phyloP scores from a whole-genome alignment of 1,284 basidiomycete species.

The Leucoagaricus sp. region DNA sequence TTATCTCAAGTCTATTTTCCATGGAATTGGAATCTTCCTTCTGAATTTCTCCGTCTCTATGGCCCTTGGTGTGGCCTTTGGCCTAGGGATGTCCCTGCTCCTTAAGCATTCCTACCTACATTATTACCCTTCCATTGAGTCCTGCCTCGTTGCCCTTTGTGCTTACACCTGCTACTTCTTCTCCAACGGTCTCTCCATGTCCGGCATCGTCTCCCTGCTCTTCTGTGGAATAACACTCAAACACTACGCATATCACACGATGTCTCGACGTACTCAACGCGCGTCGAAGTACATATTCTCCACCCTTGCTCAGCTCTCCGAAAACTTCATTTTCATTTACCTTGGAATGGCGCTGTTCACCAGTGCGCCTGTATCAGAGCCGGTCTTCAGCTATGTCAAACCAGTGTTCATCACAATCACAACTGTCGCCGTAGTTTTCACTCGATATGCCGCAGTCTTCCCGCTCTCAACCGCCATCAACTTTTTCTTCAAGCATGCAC shows the following conservation, averaged over 20 bases:
- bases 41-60: constrained; percentile 94
- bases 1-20: constrained; percentile 87
- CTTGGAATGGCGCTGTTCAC: constrained; percentile 97
- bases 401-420: constrained; percentile 94
- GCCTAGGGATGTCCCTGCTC: constrained; percentile 87
- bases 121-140: constrained; percentile 90
- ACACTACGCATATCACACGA: constrained; percentile 99
- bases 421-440: constrained; percentile 89
- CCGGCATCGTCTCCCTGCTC: constrained; percentile 95
- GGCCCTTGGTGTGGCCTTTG: constrained; percentile 90
- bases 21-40: constrained; percentile 95
- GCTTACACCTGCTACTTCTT: constrained; percentile 99
- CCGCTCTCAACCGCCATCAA: constrained; percentile 97
- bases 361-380: constrained; percentile 67
- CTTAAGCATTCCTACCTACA: constrained; percentile 94
- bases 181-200: constrained; percentile 93
- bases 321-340: constrained; percentile 99
- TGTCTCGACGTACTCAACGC: constrained; percentile 93
- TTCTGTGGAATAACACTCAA: constrained; percentile 99
- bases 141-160: constrained; percentile 90
- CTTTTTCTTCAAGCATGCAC: constrained; percentile 79
- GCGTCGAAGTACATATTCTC: constrained; percentile 97
- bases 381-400: constrained; percentile 86
- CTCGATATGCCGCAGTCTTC: constrained; percentile 95
- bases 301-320: constrained; percentile 90